A percentile compares a stretch with the other conserved stretches of the same genome.
Evolutionary conservation across 768 basidiomycete genomes (phyloP).

Genomic region (Boletales sp.): DNA sequence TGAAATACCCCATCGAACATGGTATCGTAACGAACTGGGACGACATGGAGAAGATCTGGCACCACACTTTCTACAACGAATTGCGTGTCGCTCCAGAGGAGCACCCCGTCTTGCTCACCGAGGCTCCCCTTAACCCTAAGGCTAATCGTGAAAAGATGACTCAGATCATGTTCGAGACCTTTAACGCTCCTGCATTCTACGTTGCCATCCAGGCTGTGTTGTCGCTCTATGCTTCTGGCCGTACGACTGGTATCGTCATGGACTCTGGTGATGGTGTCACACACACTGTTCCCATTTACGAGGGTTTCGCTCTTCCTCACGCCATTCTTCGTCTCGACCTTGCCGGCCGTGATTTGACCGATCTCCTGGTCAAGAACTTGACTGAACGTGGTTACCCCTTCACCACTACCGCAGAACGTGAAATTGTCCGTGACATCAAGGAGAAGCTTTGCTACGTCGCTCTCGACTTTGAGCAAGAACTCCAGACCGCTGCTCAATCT

Average conservation of each 20-base stretch:
- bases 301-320: conserved; percentile 89
- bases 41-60: conserved; percentile 99
- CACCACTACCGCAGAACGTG: conserved; percentile 89
- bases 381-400: conserved; percentile 92
- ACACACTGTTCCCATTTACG: conserved; percentile 96
- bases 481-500: conserved; percentile 86
- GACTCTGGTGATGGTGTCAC: conserved; percentile 97
- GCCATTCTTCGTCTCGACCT: conserved; percentile 91
- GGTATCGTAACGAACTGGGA: conserved; percentile 98
- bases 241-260: conserved; percentile 91
- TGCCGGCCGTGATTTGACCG: conserved; percentile 90
- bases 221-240: conserved; percentile 87
- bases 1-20: conserved; percentile 94
- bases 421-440: conserved; percentile 97
- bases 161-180: conserved; percentile 79
- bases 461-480: conserved; percentile 90
- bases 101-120: conserved; percentile 68
- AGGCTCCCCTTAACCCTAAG: conserved; percentile 72
- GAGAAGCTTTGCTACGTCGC: conserved; percentile 92
- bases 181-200: conserved; percentile 73
- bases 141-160: conserved; percentile 74
- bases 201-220: conserved; percentile 72
- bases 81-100: conserved; percentile 76
- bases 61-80: conserved; percentile 91
- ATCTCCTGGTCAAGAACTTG: conserved; percentile 77